phyloP scores from a whole-genome alignment of 1,284 basidiomycete genomes.

The Limonomyces culmigenus region DNA sequence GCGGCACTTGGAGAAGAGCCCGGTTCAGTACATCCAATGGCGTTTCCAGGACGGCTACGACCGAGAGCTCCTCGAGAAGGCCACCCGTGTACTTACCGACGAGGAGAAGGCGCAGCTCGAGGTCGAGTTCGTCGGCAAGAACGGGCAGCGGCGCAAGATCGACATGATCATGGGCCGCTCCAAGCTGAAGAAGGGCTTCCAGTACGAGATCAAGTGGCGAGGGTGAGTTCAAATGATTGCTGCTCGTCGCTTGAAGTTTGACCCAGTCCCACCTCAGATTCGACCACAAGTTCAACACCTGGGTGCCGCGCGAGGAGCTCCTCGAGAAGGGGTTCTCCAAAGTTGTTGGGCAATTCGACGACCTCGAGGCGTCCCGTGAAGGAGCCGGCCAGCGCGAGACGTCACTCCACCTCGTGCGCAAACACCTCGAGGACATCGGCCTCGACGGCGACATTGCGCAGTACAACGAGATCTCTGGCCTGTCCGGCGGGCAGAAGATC shows the following conservation, averaged over 20 bases:
- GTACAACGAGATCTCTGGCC: constrained; percentile 88
- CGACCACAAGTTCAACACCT: constrained; percentile 87
- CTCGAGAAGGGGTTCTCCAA: constrained; percentile 84
- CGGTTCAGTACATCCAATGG: constrained; percentile 96
- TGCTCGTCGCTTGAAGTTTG: too few species aligned
- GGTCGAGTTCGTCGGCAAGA: constrained; percentile 81
- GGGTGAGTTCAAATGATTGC: too few species aligned
- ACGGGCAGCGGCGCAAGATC: constrained; percentile 83
- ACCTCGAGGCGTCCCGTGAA: constrained; percentile 89
- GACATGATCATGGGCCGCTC: constrained; percentile 93
- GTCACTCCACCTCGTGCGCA: constrained; percentile 61
- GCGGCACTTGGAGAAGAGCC: constrained; percentile 87
- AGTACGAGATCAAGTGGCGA: constrained; percentile 95
- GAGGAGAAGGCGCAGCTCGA: constrained; percentile 79
- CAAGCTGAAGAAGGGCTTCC: constrained; percentile 93
- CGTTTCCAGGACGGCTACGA: constrained; percentile 98
- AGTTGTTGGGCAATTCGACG: constrained; percentile 89
- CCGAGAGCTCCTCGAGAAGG: constrained; percentile 87
- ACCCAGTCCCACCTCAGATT: too few species aligned
- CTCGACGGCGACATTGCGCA: constrained; percentile 95
- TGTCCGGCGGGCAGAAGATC: constrained; percentile 89
- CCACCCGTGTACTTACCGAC: constrained; percentile 76
- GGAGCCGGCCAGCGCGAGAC: constrained; percentile 85
- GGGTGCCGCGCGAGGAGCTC: constrained; percentile 85
- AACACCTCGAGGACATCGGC: constrained; percentile 88